A percentile compares a stretch with the other conserved stretches of the same genome.
Evolutionary conservation across 2,329 filamentous ascomycete genomes (phyloP).

Genomic region (Corynespora cassiicola): DNA sequence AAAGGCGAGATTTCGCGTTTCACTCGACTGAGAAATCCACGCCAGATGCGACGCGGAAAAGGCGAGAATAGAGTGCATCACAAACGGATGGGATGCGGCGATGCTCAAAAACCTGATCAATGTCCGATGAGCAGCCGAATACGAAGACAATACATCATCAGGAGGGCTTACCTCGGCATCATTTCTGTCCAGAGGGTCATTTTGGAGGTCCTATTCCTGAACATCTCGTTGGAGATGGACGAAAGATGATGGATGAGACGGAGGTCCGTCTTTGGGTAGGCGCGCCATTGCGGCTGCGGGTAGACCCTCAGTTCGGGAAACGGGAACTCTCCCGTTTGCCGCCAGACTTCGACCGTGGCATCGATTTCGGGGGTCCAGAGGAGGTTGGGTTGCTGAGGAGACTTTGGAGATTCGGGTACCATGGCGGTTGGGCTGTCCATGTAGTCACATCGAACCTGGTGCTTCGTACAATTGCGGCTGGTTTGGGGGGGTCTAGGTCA

Average conservation of each 20-base stretch:
- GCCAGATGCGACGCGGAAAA: constrained; percentile 95
- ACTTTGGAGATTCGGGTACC: constrained; percentile 58
- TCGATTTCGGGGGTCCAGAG: constrained; percentile 89
- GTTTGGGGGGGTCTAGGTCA: constrained; percentile 30
- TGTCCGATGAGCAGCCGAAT: constrained; percentile 42
- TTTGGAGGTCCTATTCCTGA: constrained; percentile 75
- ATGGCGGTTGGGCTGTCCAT: constrained; percentile 81
- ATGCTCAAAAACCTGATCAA: constrained; percentile 75
- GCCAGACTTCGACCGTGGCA: constrained; percentile 81
- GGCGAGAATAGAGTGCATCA: constrained; percentile 91
- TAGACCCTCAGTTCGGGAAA: constrained; percentile 82
- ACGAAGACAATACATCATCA: constrained; percentile 28
- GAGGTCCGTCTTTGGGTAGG: constrained; percentile 78
- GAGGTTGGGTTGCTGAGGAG: constrained; percentile 66
- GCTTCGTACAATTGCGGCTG: constrained; percentile 98
- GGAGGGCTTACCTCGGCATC: constrained; percentile 79
- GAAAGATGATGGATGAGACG: constrained; percentile 91
- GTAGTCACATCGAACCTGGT: constrained; percentile 98
- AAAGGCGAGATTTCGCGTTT: constrained; percentile 87
- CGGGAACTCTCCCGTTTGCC: constrained; percentile 81
- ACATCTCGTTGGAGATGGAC: constrained; percentile 82
- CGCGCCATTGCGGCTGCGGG: constrained; percentile 74
- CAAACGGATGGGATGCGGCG: constrained; percentile 81
- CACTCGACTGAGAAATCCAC: constrained; percentile 83
- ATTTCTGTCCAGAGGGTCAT: constrained; percentile 93